phyloP scores from a whole-genome alignment of 768 basidiomycete species.

The Neoboletus brunneissimus region DNA sequence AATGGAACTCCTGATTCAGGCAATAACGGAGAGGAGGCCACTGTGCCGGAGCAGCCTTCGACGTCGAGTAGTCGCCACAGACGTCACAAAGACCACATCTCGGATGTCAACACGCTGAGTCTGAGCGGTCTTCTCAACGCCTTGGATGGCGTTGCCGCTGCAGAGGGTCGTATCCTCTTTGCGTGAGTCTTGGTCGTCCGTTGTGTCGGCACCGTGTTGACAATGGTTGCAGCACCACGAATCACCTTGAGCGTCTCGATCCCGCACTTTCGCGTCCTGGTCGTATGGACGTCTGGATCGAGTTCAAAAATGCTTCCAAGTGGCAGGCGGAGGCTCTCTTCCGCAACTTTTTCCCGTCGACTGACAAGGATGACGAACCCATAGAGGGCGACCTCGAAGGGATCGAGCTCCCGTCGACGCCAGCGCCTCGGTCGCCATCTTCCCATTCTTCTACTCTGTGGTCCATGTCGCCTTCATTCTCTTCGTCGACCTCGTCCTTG shows the following conservation, averaged over 20 bases:
- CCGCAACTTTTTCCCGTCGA: slow-evolving; percentile 87
- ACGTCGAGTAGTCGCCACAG: slow-evolving; percentile 41
- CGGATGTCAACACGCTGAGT: slow-evolving; percentile 78
- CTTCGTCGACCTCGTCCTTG: slow-evolving; percentile 42
- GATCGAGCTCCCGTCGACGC: slow-evolving; percentile 40
- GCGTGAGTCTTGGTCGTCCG: slow-evolving; percentile 54
- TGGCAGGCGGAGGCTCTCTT: slow-evolving; percentile 86
- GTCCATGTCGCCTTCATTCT: slow-evolving; percentile 43
- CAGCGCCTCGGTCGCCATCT: slow-evolving; percentile 43
- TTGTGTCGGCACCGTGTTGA: neutral
- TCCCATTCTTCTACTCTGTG: slow-evolving; percentile 46
- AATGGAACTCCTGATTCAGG: slow-evolving; percentile 43
- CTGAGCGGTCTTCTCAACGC: slow-evolving; percentile 82
- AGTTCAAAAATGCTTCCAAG: slow-evolving; percentile 83
- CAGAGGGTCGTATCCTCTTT: slow-evolving; percentile 84
- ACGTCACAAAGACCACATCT: slow-evolving; percentile 54
- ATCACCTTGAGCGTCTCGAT: slow-evolving; percentile 88
- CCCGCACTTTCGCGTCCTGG: slow-evolving; percentile 91
- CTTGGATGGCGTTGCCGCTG: slow-evolving; percentile 81
- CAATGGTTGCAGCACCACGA: slow-evolving; percentile 60
- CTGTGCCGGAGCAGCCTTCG: slow-evolving; percentile 28
- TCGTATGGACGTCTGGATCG: slow-evolving; percentile 90
- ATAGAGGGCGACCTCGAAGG: slow-evolving; percentile 44
- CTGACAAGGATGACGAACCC: slow-evolving; percentile 47
- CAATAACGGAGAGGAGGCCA: slow-evolving; percentile 34